Evolutionary conservation across 495 filamentous ascomycete genomes (phyloP).

Genomic region (Mycothermus thermophilus): DNA sequence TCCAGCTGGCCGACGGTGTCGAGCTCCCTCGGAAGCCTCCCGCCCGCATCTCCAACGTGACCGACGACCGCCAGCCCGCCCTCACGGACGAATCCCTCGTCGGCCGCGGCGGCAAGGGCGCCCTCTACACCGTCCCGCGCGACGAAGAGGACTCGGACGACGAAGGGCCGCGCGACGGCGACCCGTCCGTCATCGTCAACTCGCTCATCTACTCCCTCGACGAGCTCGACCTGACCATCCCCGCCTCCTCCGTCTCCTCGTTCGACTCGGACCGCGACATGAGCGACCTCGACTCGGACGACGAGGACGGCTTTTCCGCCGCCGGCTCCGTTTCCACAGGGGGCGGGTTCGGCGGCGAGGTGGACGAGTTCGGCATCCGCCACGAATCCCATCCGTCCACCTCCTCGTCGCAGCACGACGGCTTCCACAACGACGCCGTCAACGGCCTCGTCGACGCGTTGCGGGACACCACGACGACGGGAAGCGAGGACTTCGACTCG

Average conservation of each 20-base stretch:
- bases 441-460: constrained; percentile 73
- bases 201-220: constrained; percentile 54
- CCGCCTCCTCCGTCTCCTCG: constrained; percentile 63
- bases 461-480: constrained; percentile 25
- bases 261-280: constrained; percentile 26
- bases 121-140: constrained; percentile 28
- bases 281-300: constrained; percentile 2
- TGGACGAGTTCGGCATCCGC: constrained; percentile 9
- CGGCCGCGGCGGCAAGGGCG: constrained; percentile 42
- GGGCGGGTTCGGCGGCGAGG: neutral
- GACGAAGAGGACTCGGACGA: constrained; percentile 36
- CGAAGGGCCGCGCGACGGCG: constrained; percentile 34
- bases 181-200: constrained; percentile 25
- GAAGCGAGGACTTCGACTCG: constrained; percentile 66
- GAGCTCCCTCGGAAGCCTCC: constrained; percentile 15
- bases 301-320: too few species aligned
- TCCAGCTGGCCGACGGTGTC: constrained; percentile 48
- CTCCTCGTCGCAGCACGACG: constrained; percentile 36
- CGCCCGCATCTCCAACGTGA: constrained; percentile 26
- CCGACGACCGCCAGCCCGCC: constrained; percentile 24
- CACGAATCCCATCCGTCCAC: constrained; percentile 38
- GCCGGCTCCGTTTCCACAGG: neutral
- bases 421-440: constrained; percentile 81
- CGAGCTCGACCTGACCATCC: constrained; percentile 53
- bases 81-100: constrained; percentile 42